Conservation (phyloP, 1,139 yeast species). For the Torulaspora pretoriensis region DNA sequence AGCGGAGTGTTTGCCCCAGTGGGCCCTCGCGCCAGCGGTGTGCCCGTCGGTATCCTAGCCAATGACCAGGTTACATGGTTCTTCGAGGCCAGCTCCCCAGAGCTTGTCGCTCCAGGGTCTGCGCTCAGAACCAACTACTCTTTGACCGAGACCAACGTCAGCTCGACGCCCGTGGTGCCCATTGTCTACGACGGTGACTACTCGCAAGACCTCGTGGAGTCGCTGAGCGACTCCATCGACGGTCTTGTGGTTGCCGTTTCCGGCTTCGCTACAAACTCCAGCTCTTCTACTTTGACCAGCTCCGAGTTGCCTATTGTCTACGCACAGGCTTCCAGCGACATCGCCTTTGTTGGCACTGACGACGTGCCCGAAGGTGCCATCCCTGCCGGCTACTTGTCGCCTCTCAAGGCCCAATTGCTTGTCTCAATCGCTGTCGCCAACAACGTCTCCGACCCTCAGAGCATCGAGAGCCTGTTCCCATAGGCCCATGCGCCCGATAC, state of each 20-base stretch:
- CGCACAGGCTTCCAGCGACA: conserved; percentile 20
- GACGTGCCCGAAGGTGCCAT: conserved; percentile 30
- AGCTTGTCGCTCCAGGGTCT: conserved; percentile 21
- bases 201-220: conserved; percentile 18
- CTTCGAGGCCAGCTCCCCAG: conserved; percentile 27
- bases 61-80: conserved; percentile 23
- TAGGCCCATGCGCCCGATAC: conserved; percentile 1
- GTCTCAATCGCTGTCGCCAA: conserved; percentile 31
- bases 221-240: conserved; percentile 20
- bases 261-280: conserved; percentile 23
- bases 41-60: conserved; percentile 28
- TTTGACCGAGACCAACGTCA: conserved; percentile 18
- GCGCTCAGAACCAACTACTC: conserved; percentile 23
- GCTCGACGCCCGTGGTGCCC: conserved; percentile 26
- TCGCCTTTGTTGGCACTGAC: conserved; percentile 16
- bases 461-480: conserved; percentile 20
- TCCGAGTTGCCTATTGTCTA: conserved; percentile 26
- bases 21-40: conserved; percentile 18
- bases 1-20: conserved; percentile 31
- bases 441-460: conserved; percentile 21
- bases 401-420: conserved; percentile 33
- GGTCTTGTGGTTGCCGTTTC: conserved; percentile 32
- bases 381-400: conserved; percentile 33
- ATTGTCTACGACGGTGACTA: conserved; percentile 30
- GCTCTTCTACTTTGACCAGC: conserved; percentile 18